phyloP scores from a whole-genome alignment of 176 grass and related monocot species.

The bread wheat (Triticum aestivum) region IWGSC_CS_RefSeq_v2.1 NC_057801.1:420022664-420023163 shows the following conservation, averaged over 20 bases:
- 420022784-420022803: slow-evolving; percentile 40
- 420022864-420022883: slow-evolving; percentile 43
- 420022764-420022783: slow-evolving; percentile 27
- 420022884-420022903: slow-evolving; percentile 26
- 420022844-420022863: slow-evolving; percentile 51
- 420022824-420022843: not conserved
- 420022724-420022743: slow-evolving; percentile 25
- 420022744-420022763: not conserved
- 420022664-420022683: not conserved
- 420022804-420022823: slow-evolving; percentile 26
- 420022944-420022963: slow-evolving; percentile 42
- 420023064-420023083: too few relatives aligned
- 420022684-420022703: slow-evolving; percentile 27
- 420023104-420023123: too few relatives aligned
- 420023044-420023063: too few relatives aligned
- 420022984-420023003: too few relatives aligned
- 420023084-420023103: too few relatives aligned
- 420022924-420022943: slow-evolving; percentile 22
- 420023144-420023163: too few relatives aligned
- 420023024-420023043: too few relatives aligned
- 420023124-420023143: too few relatives aligned
- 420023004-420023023: too few relatives aligned
- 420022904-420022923: slow-evolving; percentile 37
- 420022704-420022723: slow-evolving; percentile 8
- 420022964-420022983: slow-evolving; percentile 8